Evolutionary conservation across 1,284 basidiomycete genomes (phyloP).

Genomic region (Melampsora americana): DNA sequence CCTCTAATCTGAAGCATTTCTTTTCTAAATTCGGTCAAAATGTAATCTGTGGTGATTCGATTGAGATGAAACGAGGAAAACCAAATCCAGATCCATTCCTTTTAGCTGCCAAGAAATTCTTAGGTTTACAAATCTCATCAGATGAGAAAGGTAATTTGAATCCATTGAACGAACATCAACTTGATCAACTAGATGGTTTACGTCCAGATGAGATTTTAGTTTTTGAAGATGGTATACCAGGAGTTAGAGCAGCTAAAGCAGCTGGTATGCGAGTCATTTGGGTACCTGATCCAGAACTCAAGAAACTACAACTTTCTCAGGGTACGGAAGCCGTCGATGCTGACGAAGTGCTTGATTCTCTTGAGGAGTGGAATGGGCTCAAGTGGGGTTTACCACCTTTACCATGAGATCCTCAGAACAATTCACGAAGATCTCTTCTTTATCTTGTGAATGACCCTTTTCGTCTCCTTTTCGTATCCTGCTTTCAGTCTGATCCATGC

Average conservation of each 20-base stretch:
- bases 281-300: slow-evolving; percentile 37
- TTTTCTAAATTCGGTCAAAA: slow-evolving; percentile 50
- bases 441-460: no score
- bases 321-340: background rate
- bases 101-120: slow-evolving; percentile 51
- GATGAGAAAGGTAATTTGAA: slow-evolving; percentile 45
- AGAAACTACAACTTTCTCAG: slow-evolving; percentile 9
- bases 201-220: slow-evolving; percentile 52
- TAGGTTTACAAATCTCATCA: slow-evolving; percentile 46
- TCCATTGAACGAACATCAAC: slow-evolving; percentile 37
- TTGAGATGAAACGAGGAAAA: slow-evolving; percentile 51
- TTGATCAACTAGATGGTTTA: slow-evolving; percentile 48
- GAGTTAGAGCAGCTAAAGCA: slow-evolving; percentile 31
- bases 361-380: slow-evolving; percentile 22
- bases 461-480: no score
- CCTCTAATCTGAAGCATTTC: slow-evolving; percentile 47
- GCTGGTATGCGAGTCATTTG: slow-evolving; percentile 38
- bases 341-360: slow-evolving; percentile 24
- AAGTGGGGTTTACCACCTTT: slow-evolving; percentile 16
- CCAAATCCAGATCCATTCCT: slow-evolving; percentile 54
- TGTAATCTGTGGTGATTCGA: slow-evolving; percentile 53
- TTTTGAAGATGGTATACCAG: slow-evolving; percentile 51
- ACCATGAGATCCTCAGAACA: background rate
- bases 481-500: no score
- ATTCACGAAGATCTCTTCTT: no score